Base-by-base conservation (phyloP, 345 rosid genomes). In the Orychophragmus violaceus region DNA sequence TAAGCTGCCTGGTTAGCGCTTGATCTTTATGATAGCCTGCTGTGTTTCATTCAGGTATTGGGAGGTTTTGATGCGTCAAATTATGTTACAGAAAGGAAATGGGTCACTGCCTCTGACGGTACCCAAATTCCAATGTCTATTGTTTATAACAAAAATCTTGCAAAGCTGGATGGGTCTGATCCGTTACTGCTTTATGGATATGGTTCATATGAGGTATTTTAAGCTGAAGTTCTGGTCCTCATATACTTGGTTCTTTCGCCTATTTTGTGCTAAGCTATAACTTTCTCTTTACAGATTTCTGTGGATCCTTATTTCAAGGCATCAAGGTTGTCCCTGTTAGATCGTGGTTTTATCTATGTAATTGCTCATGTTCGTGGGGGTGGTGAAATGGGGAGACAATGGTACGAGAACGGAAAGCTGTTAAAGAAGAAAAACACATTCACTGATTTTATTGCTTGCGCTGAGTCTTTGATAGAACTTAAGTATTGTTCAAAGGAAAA, bases 361-460 rank as follows among this genome's bases (percentile, higher is more conserved):
- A 85, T 90, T 17, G 97, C 99, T 69, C 98, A 93, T 65, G 68
- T 93, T 74, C 97, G 99, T 54, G 97, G 99, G 6, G 99, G 99
- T 64, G 97, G 96, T 61, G 99, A 90, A 80, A 85, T 94, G 90
- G 97, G 99, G 68, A 88, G 99, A 74, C 88, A 75, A 72, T 94
- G 99, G 99, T 90, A 94, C 59, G 99, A 94, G 79, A 83, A 85
- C 54, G 97, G 99, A 64, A 94, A 94, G 74, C 69, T 84, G 5
- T 78, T 94, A 69, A 82, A 82, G 80, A 93, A 94, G 72, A 88
- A 84, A 36, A 94, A 88, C 78, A 94, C 97, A 32, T 94, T 88
- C 75, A 82, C 92, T 2, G 97, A 94, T 79, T 90, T 90, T 73
- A 82, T 90, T 66, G 78, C 85, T 27, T 85, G 88, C 67, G 97